Conservation (phyloP, 1,284 basidiomycete genomes). For the Stereum hirsutum region DNA sequence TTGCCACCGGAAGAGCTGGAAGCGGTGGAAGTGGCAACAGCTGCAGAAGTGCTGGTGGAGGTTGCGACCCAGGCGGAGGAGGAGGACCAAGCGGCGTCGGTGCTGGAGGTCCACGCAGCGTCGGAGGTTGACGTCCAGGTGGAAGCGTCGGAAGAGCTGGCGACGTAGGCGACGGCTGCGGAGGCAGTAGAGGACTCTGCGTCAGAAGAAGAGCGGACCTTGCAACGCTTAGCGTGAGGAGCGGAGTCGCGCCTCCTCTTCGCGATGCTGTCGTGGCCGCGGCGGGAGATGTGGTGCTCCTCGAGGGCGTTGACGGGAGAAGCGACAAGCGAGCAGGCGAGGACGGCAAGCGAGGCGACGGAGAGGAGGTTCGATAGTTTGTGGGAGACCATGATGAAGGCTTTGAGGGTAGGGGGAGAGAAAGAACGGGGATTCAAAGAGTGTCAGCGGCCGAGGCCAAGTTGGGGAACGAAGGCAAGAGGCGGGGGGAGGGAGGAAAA, state of each 20-base stretch:
- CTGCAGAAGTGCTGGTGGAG: constrained; percentile 1
- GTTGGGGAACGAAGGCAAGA: constrained; percentile 14
- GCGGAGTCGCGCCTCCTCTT: constrained; percentile 32
- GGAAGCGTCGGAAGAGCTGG: neutral
- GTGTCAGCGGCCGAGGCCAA: constrained; percentile 19
- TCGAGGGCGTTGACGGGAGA: constrained; percentile 43
- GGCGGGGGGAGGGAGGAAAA: constrained; percentile 11
- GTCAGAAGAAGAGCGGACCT: constrained; percentile 17
- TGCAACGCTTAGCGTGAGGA: constrained; percentile 43
- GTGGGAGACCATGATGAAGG: constrained; percentile 34
- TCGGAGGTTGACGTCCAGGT: constrained; percentile 12
- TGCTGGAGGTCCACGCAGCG: constrained; percentile 8
- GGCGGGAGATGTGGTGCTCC: constrained; percentile 26
- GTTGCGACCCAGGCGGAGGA: neutral
- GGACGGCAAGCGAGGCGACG: constrained; percentile 44
- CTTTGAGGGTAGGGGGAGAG: constrained; percentile 7
- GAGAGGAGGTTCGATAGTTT: constrained; percentile 50
- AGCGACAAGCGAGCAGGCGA: constrained; percentile 40
- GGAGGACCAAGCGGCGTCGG: neutral
- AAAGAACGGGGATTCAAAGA: constrained; percentile 22
- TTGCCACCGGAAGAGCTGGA: constrained; percentile 27
- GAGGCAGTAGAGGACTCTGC: constrained; percentile 13
- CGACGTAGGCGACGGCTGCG: constrained; percentile 7
- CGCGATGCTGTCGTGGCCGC: constrained; percentile 35
- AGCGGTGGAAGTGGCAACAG: constrained; percentile 12